These are phyloP conservation scores for Microdochium paspali DNA, from an alignment of 2,329 filamentous ascomycete genomes.

Conservation along the genomic window DNA sequence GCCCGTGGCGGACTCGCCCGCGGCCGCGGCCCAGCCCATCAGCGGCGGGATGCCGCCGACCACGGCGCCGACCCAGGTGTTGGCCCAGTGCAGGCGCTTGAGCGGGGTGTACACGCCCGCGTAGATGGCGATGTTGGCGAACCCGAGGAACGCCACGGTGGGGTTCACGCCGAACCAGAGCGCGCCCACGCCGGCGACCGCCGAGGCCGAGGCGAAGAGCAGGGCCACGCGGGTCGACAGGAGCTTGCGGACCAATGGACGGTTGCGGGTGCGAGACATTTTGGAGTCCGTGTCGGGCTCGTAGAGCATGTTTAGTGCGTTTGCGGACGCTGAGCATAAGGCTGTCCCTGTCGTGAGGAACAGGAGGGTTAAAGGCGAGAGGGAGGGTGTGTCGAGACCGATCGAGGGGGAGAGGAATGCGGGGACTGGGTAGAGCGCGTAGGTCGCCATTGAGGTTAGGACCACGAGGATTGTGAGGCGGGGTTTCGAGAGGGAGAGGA, in stretches of 20 bases:
- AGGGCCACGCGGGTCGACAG: slow-evolving; percentile 63
- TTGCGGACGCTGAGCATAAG: slow-evolving; percentile 82
- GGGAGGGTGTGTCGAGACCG: slow-evolving; percentile 60
- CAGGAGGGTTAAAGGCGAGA: slow-evolving; percentile 82
- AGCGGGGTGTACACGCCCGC: slow-evolving; percentile 88
- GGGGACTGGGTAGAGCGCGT: slow-evolving; percentile 87
- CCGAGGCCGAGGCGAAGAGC: slow-evolving; percentile 70
- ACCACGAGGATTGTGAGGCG: slow-evolving; percentile 87
- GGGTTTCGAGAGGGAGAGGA: slow-evolving; percentile 90
- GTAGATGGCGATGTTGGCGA: slow-evolving; percentile 79
- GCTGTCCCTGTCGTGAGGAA: slow-evolving; percentile 88
- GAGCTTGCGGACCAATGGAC: slow-evolving; percentile 77
- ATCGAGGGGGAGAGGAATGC: slow-evolving; percentile 64
- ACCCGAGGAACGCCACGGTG: slow-evolving; percentile 79
- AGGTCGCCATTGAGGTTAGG: slow-evolving; percentile 81
- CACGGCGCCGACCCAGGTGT: slow-evolving; percentile 91
- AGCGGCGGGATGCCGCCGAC: slow-evolving; percentile 90
- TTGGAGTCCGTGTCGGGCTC: slow-evolving; percentile 82
- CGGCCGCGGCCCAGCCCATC: slow-evolving; percentile 97
- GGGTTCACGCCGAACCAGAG: slow-evolving; percentile 90
- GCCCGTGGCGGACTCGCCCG: slow-evolving; percentile 72
- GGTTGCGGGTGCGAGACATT: slow-evolving; percentile 88
- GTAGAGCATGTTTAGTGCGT: slow-evolving; percentile 95
- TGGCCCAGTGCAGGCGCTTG: slow-evolving; percentile 76
- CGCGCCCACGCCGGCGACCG: slow-evolving; percentile 56